Evolutionary conservation across 1,284 basidiomycete species (phyloP).

Genomic region (Fomitopsis schrenkii): DNA sequence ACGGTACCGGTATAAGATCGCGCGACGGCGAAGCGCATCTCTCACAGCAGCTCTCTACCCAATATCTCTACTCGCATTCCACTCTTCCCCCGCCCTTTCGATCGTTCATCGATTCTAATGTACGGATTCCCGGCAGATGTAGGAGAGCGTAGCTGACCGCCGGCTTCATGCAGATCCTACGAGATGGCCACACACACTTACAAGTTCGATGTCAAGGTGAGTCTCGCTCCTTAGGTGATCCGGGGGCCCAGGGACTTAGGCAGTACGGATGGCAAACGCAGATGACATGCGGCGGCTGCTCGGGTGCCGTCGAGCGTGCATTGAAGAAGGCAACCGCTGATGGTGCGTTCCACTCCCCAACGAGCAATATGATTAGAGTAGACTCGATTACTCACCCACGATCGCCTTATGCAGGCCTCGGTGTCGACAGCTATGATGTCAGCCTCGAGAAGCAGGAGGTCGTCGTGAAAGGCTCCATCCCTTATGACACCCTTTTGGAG

Average conservation of each 20-base stretch:
- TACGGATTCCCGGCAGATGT: neutral
- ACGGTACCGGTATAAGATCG: neutral
- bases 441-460: conserved; percentile 70
- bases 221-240: conserved; percentile 4
- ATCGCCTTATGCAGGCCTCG: conserved; percentile 28
- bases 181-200: conserved; percentile 30
- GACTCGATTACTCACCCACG: neutral
- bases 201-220: conserved; percentile 38
- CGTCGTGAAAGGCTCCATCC: conserved; percentile 55
- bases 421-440: conserved; percentile 56
- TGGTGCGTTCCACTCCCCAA: neutral
- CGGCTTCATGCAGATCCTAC: neutral
- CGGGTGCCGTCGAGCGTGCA: conserved; percentile 72
- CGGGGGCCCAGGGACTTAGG: neutral
- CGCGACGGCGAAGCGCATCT: neutral
- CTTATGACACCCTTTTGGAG: conserved; percentile 64
- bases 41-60: neutral
- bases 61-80: neutral
- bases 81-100: neutral
- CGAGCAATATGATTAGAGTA: neutral
- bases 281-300: conserved; percentile 86
- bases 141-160: neutral
- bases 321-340: conserved; percentile 58
- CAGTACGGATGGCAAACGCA: conserved; percentile 25
- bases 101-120: neutral